Base-by-base conservation (phyloP, 805 yeast species). In the Candida nitratophila region DNA sequence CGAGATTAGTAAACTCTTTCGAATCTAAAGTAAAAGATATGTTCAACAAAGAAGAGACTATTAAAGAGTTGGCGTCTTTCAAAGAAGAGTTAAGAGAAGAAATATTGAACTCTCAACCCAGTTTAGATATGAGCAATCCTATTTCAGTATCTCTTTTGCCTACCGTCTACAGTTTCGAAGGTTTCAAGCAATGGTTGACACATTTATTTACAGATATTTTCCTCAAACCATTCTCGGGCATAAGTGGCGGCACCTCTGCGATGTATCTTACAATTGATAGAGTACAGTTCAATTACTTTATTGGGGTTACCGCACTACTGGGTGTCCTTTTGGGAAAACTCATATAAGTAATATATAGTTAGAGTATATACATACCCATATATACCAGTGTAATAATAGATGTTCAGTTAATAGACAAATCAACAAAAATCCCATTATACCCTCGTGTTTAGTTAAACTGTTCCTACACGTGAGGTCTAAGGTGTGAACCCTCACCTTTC, bases 1-100 rank as follows among this genome's bases (percentile, higher is more conserved):
- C 79, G 46, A 70, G 90, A 45, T 66, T 93, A 47, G 95, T 91
- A 19, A 79, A 79, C 11, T 77, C 89, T 1, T 93, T 93, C 65
- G 96, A 91, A 54, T 79, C 73, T 21, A 86, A 83, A 56, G 95
- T 90, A 12, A 78, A 73, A 50, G 71, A 66, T 8, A 72, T 76
- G 2, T 59, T 82, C 19, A 73, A 68, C 20, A 55, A 47, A 21
- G 53, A 56, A 30, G 46, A 45, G 19, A 40, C 54, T 27, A 7
- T 34, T 4, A 34, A 19, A 34, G 53, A 44, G 21, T 10, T 37
- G 21, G 16, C n/a, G 16, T 19, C 5, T 8, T 54, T 54, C 16
- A 34, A 56, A 5, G 40, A 44, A 7, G 43, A 27, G 2, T 41
- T 59, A 27, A 54, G 50, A 21, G 45, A 52, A 10, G 51, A 53